Evolutionary conservation across 345 rosid genomes (phyloP).

Genomic region (Geranium rotundifolium): DNA sequence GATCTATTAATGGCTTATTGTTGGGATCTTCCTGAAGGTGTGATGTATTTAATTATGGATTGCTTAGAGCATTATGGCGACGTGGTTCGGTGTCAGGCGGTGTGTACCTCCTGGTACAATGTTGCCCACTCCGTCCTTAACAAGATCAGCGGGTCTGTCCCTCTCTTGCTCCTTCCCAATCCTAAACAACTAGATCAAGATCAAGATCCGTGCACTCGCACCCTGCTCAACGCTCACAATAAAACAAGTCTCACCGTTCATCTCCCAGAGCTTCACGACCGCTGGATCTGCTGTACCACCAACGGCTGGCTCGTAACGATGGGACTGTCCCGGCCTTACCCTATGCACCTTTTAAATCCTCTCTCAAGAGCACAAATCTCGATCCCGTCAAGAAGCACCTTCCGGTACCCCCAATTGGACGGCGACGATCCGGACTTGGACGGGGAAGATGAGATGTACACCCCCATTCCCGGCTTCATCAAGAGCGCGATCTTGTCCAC

Average conservation of each 20-base stretch:
- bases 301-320: background rate
- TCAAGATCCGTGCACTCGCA: background rate
- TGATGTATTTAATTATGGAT: too few species aligned
- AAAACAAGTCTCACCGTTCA: background rate
- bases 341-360: background rate
- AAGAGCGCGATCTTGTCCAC: too few species aligned
- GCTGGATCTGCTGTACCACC: background rate
- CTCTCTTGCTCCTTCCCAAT: too few species aligned
- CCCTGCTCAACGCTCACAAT: background rate
- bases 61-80: too few species aligned
- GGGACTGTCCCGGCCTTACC: background rate
- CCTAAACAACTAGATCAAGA: too few species aligned
- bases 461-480: background rate
- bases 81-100: too few species aligned
- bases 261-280: background rate
- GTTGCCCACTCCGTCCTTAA: too few species aligned
- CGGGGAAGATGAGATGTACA: background rate
- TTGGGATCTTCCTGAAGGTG: too few species aligned
- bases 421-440: background rate
- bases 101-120: too few species aligned
- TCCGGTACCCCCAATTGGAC: background rate
- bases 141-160: too few species aligned
- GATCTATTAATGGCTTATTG: too few species aligned
- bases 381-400: background rate
- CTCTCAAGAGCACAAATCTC: background rate